phyloP scores from a whole-genome alignment of 768 basidiomycete species.

The Rhodocollybia butyracea region DNA sequence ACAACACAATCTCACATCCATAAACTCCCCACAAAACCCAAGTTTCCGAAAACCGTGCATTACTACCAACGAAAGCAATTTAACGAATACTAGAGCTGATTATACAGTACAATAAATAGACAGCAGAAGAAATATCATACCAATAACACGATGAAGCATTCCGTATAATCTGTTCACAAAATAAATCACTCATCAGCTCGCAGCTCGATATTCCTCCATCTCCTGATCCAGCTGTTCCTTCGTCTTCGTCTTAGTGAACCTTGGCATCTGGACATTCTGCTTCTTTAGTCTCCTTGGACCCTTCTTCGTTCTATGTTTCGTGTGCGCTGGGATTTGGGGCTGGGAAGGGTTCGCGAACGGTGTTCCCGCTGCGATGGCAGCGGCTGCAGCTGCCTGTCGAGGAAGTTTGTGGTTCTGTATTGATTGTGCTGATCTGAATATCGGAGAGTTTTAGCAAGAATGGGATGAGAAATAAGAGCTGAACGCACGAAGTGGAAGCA shows the following conservation, averaged over 20 bases:
- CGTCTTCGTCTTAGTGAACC: slow-evolving; percentile 25
- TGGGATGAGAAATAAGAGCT: no score
- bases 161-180: no score
- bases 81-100: no score
- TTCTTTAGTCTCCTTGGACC: slow-evolving; percentile 76
- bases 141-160: no score
- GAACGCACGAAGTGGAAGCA: neutral
- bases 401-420: slow-evolving; percentile 10
- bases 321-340: slow-evolving; percentile 33
- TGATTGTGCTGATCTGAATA: neutral
- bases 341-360: neutral
- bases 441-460: neutral
- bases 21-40: no score
- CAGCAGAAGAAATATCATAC: no score
- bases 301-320: slow-evolving; percentile 53
- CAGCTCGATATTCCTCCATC: slow-evolving; percentile 75
- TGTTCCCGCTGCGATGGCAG: slow-evolving; percentile 12
- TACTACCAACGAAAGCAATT: no score
- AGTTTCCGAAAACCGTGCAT: no score
- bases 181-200: no score
- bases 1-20: no score
- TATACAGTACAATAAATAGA: no score
- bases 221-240: slow-evolving; percentile 68
- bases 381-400: slow-evolving; percentile 20
- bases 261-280: slow-evolving; percentile 12